phyloP scores from a whole-genome alignment of 805 yeast species.

The Yamadazyma laniorum region DNA sequence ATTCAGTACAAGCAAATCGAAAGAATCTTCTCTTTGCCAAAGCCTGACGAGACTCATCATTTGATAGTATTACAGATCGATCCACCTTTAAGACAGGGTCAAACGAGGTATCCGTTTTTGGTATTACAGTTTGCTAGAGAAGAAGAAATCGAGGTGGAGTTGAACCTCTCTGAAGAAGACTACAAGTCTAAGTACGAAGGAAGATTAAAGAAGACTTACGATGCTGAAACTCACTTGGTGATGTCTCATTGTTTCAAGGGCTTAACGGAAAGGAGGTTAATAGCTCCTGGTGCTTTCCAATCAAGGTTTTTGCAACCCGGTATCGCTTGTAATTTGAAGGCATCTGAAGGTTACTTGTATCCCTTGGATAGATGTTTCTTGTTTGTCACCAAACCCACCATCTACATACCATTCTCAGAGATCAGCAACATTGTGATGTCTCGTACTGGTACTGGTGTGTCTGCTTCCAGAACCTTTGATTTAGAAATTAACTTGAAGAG shows the following conservation, averaged over 20 bases:
- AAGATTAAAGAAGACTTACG: constrained; percentile 71
- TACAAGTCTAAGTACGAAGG: constrained; percentile 73
- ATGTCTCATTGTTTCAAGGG: constrained; percentile 88
- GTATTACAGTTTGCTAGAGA: constrained; percentile 86
- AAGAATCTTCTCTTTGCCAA: constrained; percentile 87
- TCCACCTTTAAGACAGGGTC: constrained; percentile 98
- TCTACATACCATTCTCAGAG: constrained; percentile 85
- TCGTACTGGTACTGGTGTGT: constrained; percentile 75
- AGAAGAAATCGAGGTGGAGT: constrained; percentile 87
- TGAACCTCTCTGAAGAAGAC: constrained; percentile 81
- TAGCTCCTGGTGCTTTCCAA: constrained; percentile 78
- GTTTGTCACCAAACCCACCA: constrained; percentile 91
- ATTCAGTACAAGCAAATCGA: constrained; percentile 87
- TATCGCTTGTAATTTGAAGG: constrained; percentile 87
- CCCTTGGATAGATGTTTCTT: constrained; percentile 90
- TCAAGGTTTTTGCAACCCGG: constrained; percentile 81
- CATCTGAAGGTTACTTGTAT: constrained; percentile 90
- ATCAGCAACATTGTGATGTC: constrained; percentile 76
- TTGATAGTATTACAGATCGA: constrained; percentile 86
- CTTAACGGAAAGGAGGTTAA: constrained; percentile 79
- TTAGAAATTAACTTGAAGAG: constrained; percentile 71
- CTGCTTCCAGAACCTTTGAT: constrained; percentile 89
- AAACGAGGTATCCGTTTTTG: constrained; percentile 90
- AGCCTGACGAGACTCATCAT: constrained; percentile 91
- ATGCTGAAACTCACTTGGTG: constrained; percentile 82